Base-by-base conservation (phyloP, 2,329 filamentous ascomycete species). In the Colletotrichum sp. region DNA sequence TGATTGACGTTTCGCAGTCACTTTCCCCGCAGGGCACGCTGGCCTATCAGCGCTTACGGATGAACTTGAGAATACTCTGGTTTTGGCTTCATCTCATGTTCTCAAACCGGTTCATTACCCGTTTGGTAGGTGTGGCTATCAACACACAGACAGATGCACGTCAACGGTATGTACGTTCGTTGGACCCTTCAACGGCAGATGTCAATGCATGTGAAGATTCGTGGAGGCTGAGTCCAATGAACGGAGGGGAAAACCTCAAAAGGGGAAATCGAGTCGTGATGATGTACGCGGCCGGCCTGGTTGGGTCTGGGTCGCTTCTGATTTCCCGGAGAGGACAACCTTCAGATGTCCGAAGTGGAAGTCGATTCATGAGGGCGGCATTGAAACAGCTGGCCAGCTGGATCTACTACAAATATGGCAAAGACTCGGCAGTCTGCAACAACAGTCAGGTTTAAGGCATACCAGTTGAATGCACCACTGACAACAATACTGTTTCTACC, bases 371-470 rank as follows among this genome's bases (percentile, higher is more conserved):
- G 44, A 15, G n/a, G 44, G 44, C 44, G 6, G n/a, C 6, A 52
- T 13, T 52, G n/a, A 52, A 52, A 52, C 44, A 52, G 12, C 12
- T 22, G n/a, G n/a, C 0, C 44, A 22, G 44, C n/a, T 8, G 2
- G n/a, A 22, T 52, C n/a, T 52, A 52, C n/a, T 52, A 52, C n/a
- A 22, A 52, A 52, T 52, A 52, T 52, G 11, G 44, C 11, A 22
- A 52, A 22, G 44, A 22, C n/a, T 52, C n/a, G 16, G n/a, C 44
- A 52, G n/a, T 52, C 44, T 52, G n/a, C 44, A 52, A 52, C 44
- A 52, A 22, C 0, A 22, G 0, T 13, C n/a, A 22, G 0, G 44
- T 7, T 25, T 52, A 6, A 13, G n/a, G 6, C n/a, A 52, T 8
- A 52, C n/a, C n/a, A 52, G 13, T 52, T 13, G n/a, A 52, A 13